Conservation (phyloP, 108 stramenopile genomes). For the Fragilaria crotonensis region DNA sequence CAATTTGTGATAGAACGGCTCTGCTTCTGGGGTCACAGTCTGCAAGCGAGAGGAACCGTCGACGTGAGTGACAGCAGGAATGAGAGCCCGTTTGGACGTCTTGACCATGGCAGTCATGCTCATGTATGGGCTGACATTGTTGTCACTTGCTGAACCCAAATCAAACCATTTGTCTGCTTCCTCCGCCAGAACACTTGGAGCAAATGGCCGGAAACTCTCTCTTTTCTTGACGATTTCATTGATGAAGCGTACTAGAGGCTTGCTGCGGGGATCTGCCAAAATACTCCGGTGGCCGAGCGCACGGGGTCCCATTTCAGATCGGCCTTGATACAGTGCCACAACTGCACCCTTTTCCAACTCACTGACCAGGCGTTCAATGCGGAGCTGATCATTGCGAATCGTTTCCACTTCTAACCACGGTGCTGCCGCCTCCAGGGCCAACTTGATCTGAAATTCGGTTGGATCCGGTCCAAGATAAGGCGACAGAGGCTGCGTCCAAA, state of each 20-base stretch:
- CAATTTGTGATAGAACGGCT: slow-evolving; percentile 77
- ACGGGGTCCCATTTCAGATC: slow-evolving; percentile 89
- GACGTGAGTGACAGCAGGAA: slow-evolving; percentile 93
- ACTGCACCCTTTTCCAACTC: slow-evolving; percentile 75
- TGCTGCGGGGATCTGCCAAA: slow-evolving; percentile 83
- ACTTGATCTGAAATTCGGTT: slow-evolving; percentile 47
- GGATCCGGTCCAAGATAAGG: slow-evolving; percentile 69
- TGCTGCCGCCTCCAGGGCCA: slow-evolving; percentile 62
- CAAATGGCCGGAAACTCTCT: slow-evolving; percentile 93
- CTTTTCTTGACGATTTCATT: slow-evolving; percentile 84
- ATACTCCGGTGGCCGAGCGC: slow-evolving; percentile 93
- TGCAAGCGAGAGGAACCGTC: slow-evolving; percentile 93
- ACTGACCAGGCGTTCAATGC: slow-evolving; percentile 51
- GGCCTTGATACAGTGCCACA: slow-evolving; percentile 82
- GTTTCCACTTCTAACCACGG: slow-evolving; percentile 72
- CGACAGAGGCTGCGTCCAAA: slow-evolving; percentile 57
- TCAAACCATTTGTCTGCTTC: slow-evolving; percentile 81
- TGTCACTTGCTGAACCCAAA: slow-evolving; percentile 24
- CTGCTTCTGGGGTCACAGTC: slow-evolving; percentile 76
- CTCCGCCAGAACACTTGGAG: slow-evolving; percentile 88
- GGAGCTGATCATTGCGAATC: slow-evolving; percentile 36
- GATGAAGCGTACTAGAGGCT: slow-evolving; percentile 75
- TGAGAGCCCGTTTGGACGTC: slow-evolving; percentile 39
- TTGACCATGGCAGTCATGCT: slow-evolving; percentile 79
- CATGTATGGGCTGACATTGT: slow-evolving; percentile 81